Percentiles rank a stretch among this genome's conserved stretches.
Evolutionary conservation across 2,329 filamentous ascomycete genomes (phyloP).

Genomic region (Ophiosphaerella narmari): DNA sequence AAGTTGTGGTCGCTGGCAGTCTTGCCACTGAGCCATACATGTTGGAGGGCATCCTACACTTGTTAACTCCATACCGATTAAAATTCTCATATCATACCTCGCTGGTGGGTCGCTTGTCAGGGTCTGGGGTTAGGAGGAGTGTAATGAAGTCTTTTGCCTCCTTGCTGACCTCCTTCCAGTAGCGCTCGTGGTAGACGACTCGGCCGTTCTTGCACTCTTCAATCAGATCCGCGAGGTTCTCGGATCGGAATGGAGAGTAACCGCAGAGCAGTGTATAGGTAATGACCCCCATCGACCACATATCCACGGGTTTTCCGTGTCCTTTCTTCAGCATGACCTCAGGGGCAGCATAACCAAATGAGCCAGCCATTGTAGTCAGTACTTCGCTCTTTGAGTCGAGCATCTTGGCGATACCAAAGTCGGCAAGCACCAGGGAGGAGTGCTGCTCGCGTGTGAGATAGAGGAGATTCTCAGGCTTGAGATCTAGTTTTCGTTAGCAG

Average conservation of each 20-base stretch:
- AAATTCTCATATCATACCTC: conserved; percentile 57
- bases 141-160: conserved; percentile 96
- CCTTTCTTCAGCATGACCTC: conserved; percentile 98
- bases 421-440: conserved; percentile 89
- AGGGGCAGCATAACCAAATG: conserved; percentile 95
- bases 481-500: conserved; percentile 62
- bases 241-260: conserved; percentile 96
- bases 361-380: conserved; percentile 97
- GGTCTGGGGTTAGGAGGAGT: conserved; percentile 76
- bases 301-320: conserved; percentile 97
- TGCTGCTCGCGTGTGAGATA: conserved; percentile 79
- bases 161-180: conserved; percentile 96
- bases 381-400: conserved; percentile 88
- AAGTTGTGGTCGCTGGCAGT: conserved; percentile 95
- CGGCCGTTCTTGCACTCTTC: conserved; percentile 85
- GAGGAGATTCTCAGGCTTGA: conserved; percentile 96
- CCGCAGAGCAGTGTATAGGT: conserved; percentile 98
- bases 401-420: conserved; percentile 99
- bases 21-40: conserved; percentile 89
- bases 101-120: conserved; percentile 76
- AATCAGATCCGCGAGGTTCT: conserved; percentile 89
- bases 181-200: conserved; percentile 94
- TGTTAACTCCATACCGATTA: conserved; percentile 14
- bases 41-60: conserved; percentile 71
- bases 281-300: conserved; percentile 99